phyloP scores from a whole-genome alignment of 2,329 filamentous ascomycete species.

The Botrytis medusae region DNA sequence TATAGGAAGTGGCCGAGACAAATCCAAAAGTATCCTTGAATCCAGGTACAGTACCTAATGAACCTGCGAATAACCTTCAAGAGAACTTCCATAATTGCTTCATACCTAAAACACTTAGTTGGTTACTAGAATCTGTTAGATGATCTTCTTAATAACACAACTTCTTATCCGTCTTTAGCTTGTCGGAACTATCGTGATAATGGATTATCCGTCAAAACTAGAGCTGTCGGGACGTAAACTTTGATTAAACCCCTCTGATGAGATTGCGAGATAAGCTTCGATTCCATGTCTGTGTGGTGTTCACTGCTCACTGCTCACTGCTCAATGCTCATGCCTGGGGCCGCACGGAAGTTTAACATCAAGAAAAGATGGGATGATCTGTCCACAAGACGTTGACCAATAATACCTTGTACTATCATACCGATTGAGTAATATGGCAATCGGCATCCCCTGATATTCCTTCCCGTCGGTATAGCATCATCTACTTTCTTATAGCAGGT shows the following conservation, averaged over 20 bases:
- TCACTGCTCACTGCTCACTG: not conserved
- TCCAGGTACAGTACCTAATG: not conserved
- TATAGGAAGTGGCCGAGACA: not conserved
- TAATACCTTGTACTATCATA: not conserved
- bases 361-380: constrained; percentile 21
- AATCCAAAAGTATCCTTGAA: not conserved
- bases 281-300: constrained; percentile 11
- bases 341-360: constrained; percentile 16
- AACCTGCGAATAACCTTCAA: not conserved
- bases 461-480: constrained; percentile 18
- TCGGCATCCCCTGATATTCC: constrained; percentile 4
- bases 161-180: not conserved
- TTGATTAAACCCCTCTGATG: constrained; percentile 3
- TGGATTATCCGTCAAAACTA: not conserved
- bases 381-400: constrained; percentile 14
- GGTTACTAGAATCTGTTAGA: not conserved
- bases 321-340: constrained; percentile 3
- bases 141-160: not conserved
- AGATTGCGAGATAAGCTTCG: constrained; percentile 16
- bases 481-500: not conserved
- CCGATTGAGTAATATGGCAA: not conserved
- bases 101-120: not conserved
- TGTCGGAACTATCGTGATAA: not conserved
- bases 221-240: not conserved
- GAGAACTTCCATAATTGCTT: not conserved